Conservation (phyloP, 164 flowering plant genomes). For the Aristolochia californica region DNA sequence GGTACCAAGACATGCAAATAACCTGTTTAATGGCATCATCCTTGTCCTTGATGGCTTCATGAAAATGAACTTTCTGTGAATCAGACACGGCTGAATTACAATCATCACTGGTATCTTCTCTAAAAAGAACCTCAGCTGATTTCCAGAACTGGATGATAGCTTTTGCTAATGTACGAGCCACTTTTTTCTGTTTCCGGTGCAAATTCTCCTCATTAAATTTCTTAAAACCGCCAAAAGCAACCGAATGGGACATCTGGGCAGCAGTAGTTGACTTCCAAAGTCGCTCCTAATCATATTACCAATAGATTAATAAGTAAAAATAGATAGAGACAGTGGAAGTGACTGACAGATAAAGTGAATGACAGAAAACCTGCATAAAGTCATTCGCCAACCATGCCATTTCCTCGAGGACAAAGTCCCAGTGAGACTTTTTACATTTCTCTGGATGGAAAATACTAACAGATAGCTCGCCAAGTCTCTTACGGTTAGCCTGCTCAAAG, state of each 20-base stretch:
- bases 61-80: too few species aligned
- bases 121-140: slow-evolving; percentile 37
- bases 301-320: neutral
- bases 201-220: slow-evolving; percentile 34
- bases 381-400: slow-evolving; percentile 99
- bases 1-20: too few species aligned
- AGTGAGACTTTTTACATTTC: slow-evolving; percentile 56
- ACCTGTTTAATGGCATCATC: too few species aligned
- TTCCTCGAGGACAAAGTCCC: slow-evolving; percentile 97
- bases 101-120: neutral
- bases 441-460: slow-evolving; percentile 27
- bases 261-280: slow-evolving; percentile 87
- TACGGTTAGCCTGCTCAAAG: slow-evolving; percentile 61
- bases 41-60: too few species aligned
- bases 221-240: slow-evolving; percentile 40
- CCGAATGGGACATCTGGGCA: slow-evolving; percentile 48
- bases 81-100: too few species aligned
- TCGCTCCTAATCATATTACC: slow-evolving; percentile 53
- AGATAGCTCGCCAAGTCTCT: slow-evolving; percentile 68
- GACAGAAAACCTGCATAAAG: slow-evolving; percentile 70
- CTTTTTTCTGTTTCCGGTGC: slow-evolving; percentile 30
- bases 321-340: neutral
- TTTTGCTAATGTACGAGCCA: slow-evolving; percentile 55
- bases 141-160: slow-evolving; percentile 84
- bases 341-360: neutral